Evolutionary conservation across 805 yeast species (phyloP), one percentile per base, ranked within the genome.

Genomic region (Aciculoconidium aculeatum): DNA sequence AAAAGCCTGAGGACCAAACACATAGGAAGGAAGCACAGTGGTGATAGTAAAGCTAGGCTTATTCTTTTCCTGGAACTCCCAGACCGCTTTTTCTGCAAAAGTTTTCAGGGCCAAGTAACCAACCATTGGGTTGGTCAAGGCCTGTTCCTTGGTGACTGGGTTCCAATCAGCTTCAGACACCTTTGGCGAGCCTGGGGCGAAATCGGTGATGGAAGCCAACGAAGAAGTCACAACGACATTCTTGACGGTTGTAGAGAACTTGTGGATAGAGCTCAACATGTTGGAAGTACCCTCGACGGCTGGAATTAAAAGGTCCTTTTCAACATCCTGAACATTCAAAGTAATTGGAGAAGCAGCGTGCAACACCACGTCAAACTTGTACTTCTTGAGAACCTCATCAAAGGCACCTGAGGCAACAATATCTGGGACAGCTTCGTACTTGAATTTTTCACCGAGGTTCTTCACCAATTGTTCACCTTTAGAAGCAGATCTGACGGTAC

Each of bases 161-260:
- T 30, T 40, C 41, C 41, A 37, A 9, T 55, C 54, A 40, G 73
- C 79, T 14, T 61, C 61, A 34, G 58, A 55, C n/a, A 53, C 49
- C 19, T 54, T 51, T n/a, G n/a, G n/a, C n/a, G n/a, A n/a, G 4
- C 45, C 42, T 7, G 42, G 28, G n/a, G n/a, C n/a, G n/a, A n/a
- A n/a, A n/a, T n/a, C n/a, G n/a, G n/a, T n/a, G n/a, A 35, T 21
- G 6, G 49, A 41, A 17, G 40, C 42, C 10, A 19, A 20, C 3
- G 49, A 45, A 5, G 48, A 43, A 1, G 47, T 42, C 12, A 44
- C 30, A 4, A 44, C 47, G 7, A 45, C 38, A 7, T 31, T 30
- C 22, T 29, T 36, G 27, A 44, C 31, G 19, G 42, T 40, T 3
- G 36, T 34, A 4, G 41, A 44, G 18, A 29, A 25, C 7, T 5